These are phyloP conservation scores for Rubia tinctorum DNA, from an alignment of 305 asterid genomes.

Conservation along the genomic window DNA sequence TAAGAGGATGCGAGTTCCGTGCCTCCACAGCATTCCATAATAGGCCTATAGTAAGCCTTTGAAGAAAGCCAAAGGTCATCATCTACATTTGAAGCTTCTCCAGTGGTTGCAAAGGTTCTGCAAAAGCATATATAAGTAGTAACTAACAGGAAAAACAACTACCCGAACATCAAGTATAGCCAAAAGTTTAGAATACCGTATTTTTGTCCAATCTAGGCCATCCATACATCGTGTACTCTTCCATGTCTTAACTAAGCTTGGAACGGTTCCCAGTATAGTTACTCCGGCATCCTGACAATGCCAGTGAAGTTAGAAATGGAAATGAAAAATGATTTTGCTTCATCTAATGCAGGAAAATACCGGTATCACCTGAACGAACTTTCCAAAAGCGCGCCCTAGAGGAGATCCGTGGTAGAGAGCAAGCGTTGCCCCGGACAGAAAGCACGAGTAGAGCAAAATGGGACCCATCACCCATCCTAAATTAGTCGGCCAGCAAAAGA, in stretches of 20 bases:
- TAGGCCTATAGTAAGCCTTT: conserved; percentile 69
- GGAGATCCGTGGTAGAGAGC: conserved; percentile 99
- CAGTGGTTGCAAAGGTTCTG: conserved; percentile 80
- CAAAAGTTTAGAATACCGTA: conserved; percentile 42
- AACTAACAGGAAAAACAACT: conserved; percentile 12
- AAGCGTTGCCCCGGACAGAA: conserved; percentile 77
- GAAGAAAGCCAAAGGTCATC: conserved; percentile 99
- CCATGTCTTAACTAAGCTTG: conserved; percentile 96
- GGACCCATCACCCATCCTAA: conserved; percentile 99
- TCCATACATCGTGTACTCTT: conserved; percentile 79
- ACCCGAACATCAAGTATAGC: background rate
- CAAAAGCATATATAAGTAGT: conserved; percentile 16
- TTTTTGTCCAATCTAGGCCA: conserved; percentile 86
- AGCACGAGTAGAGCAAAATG: conserved; percentile 66
- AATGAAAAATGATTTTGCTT: conserved; percentile 5
- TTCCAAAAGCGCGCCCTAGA: conserved; percentile 74
- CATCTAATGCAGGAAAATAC: background rate
- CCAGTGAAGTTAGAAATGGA: background rate
- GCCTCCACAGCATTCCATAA: conserved; percentile 93
- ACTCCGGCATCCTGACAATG: conserved; percentile 78
- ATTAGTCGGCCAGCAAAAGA: conserved; percentile 91
- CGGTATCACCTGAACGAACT: conserved; percentile 71
- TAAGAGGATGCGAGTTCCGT: conserved; percentile 92
- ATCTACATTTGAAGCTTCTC: conserved; percentile 85
- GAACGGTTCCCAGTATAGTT: conserved; percentile 88